Evolutionary conservation across 2,329 filamentous ascomycete genomes (phyloP), one percentile per base, ranked within the genome.

Genomic region (Aureobasidium pullulans): DNA sequence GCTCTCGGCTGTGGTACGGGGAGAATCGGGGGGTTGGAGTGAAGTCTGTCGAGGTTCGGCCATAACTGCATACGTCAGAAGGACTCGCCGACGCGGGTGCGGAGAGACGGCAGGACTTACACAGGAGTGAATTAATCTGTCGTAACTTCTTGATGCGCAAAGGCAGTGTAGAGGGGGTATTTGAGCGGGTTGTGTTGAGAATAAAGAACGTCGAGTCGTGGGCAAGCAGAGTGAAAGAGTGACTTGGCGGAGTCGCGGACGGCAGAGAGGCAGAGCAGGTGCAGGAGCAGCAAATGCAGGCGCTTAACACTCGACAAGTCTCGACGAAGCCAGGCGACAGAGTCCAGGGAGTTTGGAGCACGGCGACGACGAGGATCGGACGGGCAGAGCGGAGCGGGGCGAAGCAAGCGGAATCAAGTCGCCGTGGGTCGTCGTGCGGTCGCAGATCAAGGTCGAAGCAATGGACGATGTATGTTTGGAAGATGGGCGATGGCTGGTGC

Each of bases 21-120:
- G 42, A 40, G 54, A 47, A 31, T 48, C 43, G 54, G 54, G 42
- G 15, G 36, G 19, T 40, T 57, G 54, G 34, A 48, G 43, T 29
- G 23, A 48, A 34, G 54, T 34, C 29, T 57, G 53, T 57, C 42
- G 54, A 47, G 54, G 34, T 39, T 48, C 54, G 54, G 54, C 54
- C 54, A 57, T 57, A 57, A 57, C 54, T 57, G 43, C 54, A 48
- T 57, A 48, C 43, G 54, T 57, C 54, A 57, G 54, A 48, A 36
- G 39, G 43, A 43, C 39, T 13, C 28, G 37, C 16, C 16, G 15
- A 23, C 7, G 32, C 32, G 19, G 34, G 11, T 31, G 54, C 23
- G n/a, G 34, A 28, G 23, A 36, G 42, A 19, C 3, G 13, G 15
- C n/a, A 31, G n/a, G 34, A n/a, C 54, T 15, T 57, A 57, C 54